phyloP scores from a whole-genome alignment of 495 filamentous ascomycete genomes.

The Umbilicaria muhlenbergii region DNA sequence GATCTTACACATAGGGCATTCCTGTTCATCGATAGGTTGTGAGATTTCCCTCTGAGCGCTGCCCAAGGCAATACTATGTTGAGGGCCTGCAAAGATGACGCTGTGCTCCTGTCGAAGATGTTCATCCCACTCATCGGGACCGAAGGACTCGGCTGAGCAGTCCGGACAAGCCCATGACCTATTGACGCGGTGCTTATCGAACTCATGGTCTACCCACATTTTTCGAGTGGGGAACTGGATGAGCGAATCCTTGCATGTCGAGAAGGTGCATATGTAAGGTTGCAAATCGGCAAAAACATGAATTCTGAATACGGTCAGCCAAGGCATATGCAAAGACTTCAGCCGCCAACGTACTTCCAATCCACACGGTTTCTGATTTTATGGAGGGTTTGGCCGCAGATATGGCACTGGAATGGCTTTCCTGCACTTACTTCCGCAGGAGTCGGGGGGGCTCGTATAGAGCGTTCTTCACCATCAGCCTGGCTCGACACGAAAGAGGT shows the following conservation, averaged over 20 bases:
- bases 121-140: not conserved
- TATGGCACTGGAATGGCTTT: conserved; percentile 6
- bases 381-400: conserved; percentile 1
- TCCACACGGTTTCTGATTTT: conserved; percentile 7
- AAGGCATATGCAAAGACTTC: not conserved
- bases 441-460: conserved; percentile 5
- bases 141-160: not conserved
- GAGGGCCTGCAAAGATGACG: not conserved
- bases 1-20: conserved; percentile 8
- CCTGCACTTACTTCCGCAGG: conserved; percentile 4
- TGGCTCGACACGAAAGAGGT: conserved; percentile 7
- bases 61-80: not conserved
- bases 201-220: conserved; percentile 18
- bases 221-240: conserved; percentile 11
- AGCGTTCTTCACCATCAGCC: not conserved
- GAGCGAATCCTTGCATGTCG: conserved; percentile 10
- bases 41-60: not conserved
- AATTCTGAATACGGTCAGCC: conserved; percentile 3
- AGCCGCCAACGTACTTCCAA: conserved; percentile 9
- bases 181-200: conserved; percentile 11
- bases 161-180: conserved; percentile 7
- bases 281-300: conserved; percentile 20
- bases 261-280: conserved; percentile 21
- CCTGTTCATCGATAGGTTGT: conserved; percentile 1
- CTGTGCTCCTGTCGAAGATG: conserved; percentile 3